A percentile compares a stretch with the other conserved stretches of the same genome.
Evolutionary conservation across 129 eudicot species (phyloP).

Genomic region (Helianthus annuus): DNA sequence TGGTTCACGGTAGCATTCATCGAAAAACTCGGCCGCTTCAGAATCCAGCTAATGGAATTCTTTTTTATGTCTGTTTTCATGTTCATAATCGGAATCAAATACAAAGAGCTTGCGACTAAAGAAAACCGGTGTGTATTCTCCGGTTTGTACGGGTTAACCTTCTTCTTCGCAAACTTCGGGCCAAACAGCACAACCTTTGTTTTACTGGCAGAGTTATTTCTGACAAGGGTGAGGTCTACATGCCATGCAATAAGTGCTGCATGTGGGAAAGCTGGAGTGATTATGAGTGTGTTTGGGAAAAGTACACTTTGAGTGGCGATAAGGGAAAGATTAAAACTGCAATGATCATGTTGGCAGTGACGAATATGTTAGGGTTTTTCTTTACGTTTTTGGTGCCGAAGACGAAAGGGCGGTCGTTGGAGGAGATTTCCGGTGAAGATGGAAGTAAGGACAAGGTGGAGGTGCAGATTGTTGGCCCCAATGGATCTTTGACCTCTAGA

Average conservation of each 20-base stretch:
- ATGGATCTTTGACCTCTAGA: too few relatives aligned
- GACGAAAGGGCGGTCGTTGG: too few relatives aligned
- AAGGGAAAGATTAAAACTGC: too few relatives aligned
- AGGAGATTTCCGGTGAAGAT: too few relatives aligned
- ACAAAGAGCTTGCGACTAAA: conserved; percentile 10
- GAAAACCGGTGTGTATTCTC: conserved; percentile 21
- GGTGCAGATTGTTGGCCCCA: too few relatives aligned
- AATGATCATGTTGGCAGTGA: too few relatives aligned
- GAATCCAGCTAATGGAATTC: conserved; percentile 48
- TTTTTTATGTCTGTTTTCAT: conserved; percentile 37
- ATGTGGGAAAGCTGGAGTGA: too few relatives aligned
- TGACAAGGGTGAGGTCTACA: conserved; percentile 39
- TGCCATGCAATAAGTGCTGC: conserved; percentile 45
- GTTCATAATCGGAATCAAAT: conserved; percentile 30
- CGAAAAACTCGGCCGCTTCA: conserved; percentile 42
- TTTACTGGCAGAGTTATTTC: conserved; percentile 48
- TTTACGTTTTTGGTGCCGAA: too few relatives aligned
- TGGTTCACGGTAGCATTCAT: conserved; percentile 34
- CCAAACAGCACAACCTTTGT: conserved; percentile 47
- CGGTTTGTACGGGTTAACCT: conserved; percentile 37
- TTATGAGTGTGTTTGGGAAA: too few relatives aligned
- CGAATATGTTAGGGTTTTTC: too few relatives aligned
- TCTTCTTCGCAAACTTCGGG: conserved; percentile 51
- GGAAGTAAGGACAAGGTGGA: too few relatives aligned
- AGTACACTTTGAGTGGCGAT: too few relatives aligned